phyloP scores from a whole-genome alignment of 2,329 filamentous ascomycete genomes.

The Mycosphaerella sp. region DNA sequence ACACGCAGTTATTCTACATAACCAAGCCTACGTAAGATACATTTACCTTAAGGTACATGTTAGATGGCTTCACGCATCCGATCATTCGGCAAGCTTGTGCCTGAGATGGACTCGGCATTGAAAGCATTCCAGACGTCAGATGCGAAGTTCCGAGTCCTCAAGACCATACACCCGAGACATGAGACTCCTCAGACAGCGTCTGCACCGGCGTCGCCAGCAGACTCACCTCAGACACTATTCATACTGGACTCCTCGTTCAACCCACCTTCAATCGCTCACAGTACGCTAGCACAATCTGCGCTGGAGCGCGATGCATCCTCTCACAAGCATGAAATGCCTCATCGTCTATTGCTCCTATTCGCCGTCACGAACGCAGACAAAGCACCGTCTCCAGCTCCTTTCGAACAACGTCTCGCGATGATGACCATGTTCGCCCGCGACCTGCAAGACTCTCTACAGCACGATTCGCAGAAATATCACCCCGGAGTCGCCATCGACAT shows the following conservation, averaged over 20 bases:
- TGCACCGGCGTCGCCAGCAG: constrained; percentile 7
- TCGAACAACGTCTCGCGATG: constrained; percentile 62
- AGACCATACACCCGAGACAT: constrained; percentile 27
- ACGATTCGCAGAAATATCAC: constrained; percentile 18
- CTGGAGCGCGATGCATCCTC: constrained; percentile 37
- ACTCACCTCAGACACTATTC: constrained; percentile 47
- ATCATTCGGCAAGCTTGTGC: constrained; percentile 11
- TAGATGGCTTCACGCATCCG: constrained; percentile 17
- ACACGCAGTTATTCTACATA: too few relatives aligned
- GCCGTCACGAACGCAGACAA: constrained; percentile 62
- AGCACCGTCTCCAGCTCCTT: constrained; percentile 59
- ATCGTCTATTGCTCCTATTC: constrained; percentile 53
- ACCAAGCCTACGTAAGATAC: too few relatives aligned
- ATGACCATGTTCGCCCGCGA: constrained; percentile 64
- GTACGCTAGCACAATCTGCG: constrained; percentile 50
- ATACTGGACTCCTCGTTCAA: constrained; percentile 64
- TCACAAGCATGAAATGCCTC: constrained; percentile 28
- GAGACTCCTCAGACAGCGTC: constrained; percentile 17
- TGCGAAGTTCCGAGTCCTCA: constrained; percentile 34
- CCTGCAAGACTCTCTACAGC: constrained; percentile 30
- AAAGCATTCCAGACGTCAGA: constrained; percentile 40
- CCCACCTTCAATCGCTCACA: constrained; percentile 56
- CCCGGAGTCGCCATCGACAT: constrained; percentile 55
- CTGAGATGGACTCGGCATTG: constrained; percentile 37
- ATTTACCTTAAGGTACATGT: too few relatives aligned